Base-by-base conservation (phyloP, 2,329 filamentous ascomycete genomes). In the Apiospora aurea region DNA sequence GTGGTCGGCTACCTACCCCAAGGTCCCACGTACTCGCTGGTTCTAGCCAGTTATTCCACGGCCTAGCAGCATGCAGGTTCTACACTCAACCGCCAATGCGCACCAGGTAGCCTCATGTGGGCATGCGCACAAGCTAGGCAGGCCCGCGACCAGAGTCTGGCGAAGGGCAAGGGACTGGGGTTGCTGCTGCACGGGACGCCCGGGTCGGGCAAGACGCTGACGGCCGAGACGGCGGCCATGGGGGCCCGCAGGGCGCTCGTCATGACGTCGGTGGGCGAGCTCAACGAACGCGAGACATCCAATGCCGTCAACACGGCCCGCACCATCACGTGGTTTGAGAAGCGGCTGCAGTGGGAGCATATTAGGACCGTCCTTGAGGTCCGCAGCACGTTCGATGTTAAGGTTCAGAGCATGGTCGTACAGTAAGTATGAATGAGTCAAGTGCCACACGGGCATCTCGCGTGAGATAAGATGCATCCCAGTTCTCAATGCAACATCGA, bases 81-180 rank as follows among this genome's bases (percentile, higher is more conserved):
- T 6, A 16, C 4, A 7, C 11, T 21, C 7, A 61, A 61, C 14
- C 57, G 2, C 18, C 29, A 41, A 7, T 41, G n/a, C 57, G 16
- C 34, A 47, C n/a, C 18, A 38, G 6, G 57, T 18, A 41, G 13
- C 57, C 38, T 5, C 3, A 47, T 47, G 46, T 47, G 46, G 18
- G 18, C 16, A 21, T 21, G 18, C 18, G 21, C 18, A 47, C 18
- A 2, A 8, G 46, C 18, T 2, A n/a, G 46, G 5, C 8, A 53
- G 16, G 76, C 77, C 7, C 74, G 76, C 44, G 75, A 80, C 44
- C 71, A 75, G 24, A 74, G 70, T 24, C 72, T 76, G 77, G 77
- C 77, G 70, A 84, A 83, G 74, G 82, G 83, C 51, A 82, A 82
- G 69, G 82, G 82, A 0, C 75, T 83, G 1, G 78, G 82, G 0